Evolutionary conservation across 805 yeast species (phyloP).

Genomic region (Kodamaea lidongshanica): DNA sequence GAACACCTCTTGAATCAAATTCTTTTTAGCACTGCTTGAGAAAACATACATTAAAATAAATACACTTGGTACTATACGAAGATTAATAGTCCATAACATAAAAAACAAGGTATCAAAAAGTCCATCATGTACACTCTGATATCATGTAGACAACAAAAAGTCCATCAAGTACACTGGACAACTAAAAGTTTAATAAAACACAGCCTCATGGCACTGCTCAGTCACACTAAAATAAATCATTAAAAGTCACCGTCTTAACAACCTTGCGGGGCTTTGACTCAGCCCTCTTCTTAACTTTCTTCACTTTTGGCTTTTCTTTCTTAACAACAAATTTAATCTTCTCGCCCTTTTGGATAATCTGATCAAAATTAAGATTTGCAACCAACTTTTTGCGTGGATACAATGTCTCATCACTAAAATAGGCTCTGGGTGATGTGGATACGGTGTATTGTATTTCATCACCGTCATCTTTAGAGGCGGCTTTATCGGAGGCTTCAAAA

Average conservation of each 20-base stretch:
- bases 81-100: too few species aligned
- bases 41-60: too few species aligned
- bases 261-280: too few species aligned
- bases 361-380: slow-evolving; percentile 24
- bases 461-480: slow-evolving; percentile 1
- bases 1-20: too few species aligned
- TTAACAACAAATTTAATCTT: slow-evolving; percentile 4
- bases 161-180: too few species aligned
- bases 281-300: neutral
- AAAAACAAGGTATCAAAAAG: too few species aligned
- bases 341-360: slow-evolving; percentile 20
- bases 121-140: too few species aligned
- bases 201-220: too few species aligned
- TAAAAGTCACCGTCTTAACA: slow-evolving; percentile 15
- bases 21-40: too few species aligned
- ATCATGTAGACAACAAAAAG: too few species aligned
- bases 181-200: too few species aligned
- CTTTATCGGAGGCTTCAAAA: slow-evolving; percentile 3
- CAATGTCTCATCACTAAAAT: slow-evolving; percentile 16
- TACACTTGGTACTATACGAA: too few species aligned
- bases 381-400: slow-evolving; percentile 24
- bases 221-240: slow-evolving; percentile 12
- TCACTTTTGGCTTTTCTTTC: neutral
- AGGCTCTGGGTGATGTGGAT: slow-evolving; percentile 24
- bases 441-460: slow-evolving; percentile 16